Evolutionary conservation across 495 filamentous ascomycete genomes (phyloP), one percentile per base, ranked within the genome.

Genomic region (Annulohypoxylon maeteangense): DNA sequence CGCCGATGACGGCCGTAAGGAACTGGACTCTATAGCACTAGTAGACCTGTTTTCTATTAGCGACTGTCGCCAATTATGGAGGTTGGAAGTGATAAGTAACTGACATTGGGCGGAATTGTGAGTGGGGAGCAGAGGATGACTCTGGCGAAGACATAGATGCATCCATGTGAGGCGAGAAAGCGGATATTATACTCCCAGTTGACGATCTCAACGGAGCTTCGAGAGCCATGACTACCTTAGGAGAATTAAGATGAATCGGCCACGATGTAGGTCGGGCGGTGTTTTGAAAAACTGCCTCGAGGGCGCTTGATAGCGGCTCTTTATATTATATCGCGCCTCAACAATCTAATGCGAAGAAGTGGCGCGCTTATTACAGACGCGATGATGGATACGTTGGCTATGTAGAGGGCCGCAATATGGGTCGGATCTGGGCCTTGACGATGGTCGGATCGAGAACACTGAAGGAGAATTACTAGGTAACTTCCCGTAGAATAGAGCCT

Each of bases 111-210:
- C 84, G 82, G 65, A 83, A 86, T 55, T 79, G 78, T 51, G 81
- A 70, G 22, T 78, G 78, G 51, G 81, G 79, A 53, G 85, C 55
- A 58, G 57, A 79, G 12, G 87, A 82, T 12, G 86, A 82, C 32
- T 86, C 86, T 45, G 88, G 85, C 32, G 88, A 87, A 14, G 87
- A 87, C 47, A 83, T 32, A 22, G 85, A 83, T 79, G 86, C 83
- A 61, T 91, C 89, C 34, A 84, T 84, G 70, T 86, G 87, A 42
- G 87, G 81, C 47, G 86, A 88, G 77, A 89, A 91, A 62, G 80
- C 75, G 31, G 88, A 87, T 81, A 84, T 83, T 65, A 90, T 81
- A 77, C 78, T 82, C 68, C 81, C 82, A 18, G 84, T 81, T 68
- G 85, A 86, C 62, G 84, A 82, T 56, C 86, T 76, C 65, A 89